Conservation (phyloP, 116 monocot genomes). For the Zostera marina region DNA sequence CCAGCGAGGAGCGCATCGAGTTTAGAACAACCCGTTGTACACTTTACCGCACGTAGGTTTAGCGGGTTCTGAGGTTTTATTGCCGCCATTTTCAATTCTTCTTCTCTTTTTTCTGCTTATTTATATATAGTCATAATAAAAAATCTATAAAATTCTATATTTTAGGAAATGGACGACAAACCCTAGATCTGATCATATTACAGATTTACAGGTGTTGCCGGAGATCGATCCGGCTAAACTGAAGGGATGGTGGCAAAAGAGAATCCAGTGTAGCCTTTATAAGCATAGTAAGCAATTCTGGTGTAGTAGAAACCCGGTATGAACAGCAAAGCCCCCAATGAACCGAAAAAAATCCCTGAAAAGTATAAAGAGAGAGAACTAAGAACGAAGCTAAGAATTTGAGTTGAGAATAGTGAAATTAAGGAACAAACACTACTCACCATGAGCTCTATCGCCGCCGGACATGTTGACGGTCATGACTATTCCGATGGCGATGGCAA, state of each 20-base stretch:
- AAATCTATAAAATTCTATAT: too few species aligned
- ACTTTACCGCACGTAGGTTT: conserved; percentile 21
- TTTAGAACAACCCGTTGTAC: conserved; percentile 44
- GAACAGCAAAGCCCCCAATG: conserved; percentile 39
- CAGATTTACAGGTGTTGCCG: too few species aligned
- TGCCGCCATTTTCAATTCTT: too few species aligned
- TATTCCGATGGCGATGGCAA: conserved; percentile 32
- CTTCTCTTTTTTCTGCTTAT: too few species aligned
- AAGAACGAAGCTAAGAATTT: background rate
- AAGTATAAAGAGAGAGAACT: background rate
- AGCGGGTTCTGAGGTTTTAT: conserved; percentile 20
- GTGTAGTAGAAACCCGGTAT: conserved; percentile 57
- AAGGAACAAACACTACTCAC: conserved; percentile 6
- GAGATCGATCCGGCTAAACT: conserved; percentile 7
- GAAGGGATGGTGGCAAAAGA: conserved; percentile 47
- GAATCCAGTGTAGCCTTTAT: conserved; percentile 54
- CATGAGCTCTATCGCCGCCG: conserved; percentile 41
- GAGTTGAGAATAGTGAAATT: background rate
- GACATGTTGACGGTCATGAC: conserved; percentile 33
- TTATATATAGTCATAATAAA: too few species aligned
- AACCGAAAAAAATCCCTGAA: conserved; percentile 38
- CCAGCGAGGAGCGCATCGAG: conserved; percentile 57
- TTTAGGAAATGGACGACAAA: too few species aligned
- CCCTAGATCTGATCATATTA: too few species aligned
- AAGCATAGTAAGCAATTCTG: conserved; percentile 54